Evolutionary conservation across 176 grass and related monocot genomes (phyloP).

Genomic region (Triticum aestivum): IWGSC_CS_RefSeq_v2.1 NC_057794.1:400141473-400141972

Average conservation of each 20-base stretch:
- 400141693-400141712: conserved; percentile 64
- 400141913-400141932: background rate
- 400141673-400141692: conserved; percentile 63
- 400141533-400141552: conserved; percentile 81
- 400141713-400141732: conserved; percentile 73
- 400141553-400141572: conserved; percentile 92
- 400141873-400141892: background rate
- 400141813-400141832: conserved; percentile 81
- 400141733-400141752: conserved; percentile 59
- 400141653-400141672: conserved; percentile 86
- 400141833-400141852: conserved; percentile 48
- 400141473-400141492: conserved; percentile 88
- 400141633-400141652: conserved; percentile 58
- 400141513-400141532: conserved; percentile 91
- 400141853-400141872: background rate
- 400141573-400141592: conserved; percentile 50
- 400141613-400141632: conserved; percentile 8
- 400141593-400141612: conserved; percentile 13
- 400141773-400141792: conserved; percentile 61
- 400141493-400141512: conserved; percentile 94
- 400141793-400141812: conserved; percentile 72
- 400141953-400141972: background rate
- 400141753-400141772: conserved; percentile 87
- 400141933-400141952: background rate
- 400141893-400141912: background rate